phyloP scores from a whole-genome alignment of 768 basidiomycete species.

The Leccinum subgranulosum region DNA sequence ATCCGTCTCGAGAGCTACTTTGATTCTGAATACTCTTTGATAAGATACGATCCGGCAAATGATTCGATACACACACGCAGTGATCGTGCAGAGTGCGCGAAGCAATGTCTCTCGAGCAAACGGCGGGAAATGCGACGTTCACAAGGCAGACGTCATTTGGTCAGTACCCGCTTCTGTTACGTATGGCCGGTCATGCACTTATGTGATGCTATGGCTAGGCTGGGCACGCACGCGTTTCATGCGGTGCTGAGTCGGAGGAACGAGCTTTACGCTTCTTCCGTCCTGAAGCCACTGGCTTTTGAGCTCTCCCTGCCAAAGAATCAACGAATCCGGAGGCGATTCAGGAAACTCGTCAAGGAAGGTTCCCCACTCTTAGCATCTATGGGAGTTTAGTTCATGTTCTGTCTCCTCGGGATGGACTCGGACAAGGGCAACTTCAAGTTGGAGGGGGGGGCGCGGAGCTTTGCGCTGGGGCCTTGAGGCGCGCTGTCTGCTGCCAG shows the following conservation, averaged over 20 bases:
- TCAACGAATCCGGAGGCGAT: constrained; percentile 41
- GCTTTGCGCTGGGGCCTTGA: too few species aligned
- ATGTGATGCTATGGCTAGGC: constrained; percentile 43
- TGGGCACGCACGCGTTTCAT: constrained; percentile 78
- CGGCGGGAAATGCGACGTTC: constrained; percentile 41
- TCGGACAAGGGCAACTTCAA: too few species aligned
- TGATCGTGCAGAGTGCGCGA: constrained; percentile 45
- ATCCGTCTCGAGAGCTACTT: background rate
- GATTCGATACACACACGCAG: constrained; percentile 52
- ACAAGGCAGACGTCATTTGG: constrained; percentile 59
- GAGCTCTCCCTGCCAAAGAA: constrained; percentile 49
- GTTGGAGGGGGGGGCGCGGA: too few species aligned
- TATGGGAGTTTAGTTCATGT: constrained; percentile 18
- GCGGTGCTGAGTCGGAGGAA: constrained; percentile 56
- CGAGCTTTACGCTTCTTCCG: constrained; percentile 40
- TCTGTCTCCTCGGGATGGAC: background rate
- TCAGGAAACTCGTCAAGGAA: constrained; percentile 43
- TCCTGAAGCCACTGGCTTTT: constrained; percentile 48
- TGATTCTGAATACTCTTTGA: constrained; percentile 25
- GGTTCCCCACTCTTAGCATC: constrained; percentile 17
- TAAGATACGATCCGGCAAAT: constrained; percentile 57
- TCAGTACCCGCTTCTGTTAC: constrained; percentile 31
- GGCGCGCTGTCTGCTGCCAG: too few species aligned
- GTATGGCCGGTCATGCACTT: constrained; percentile 1
- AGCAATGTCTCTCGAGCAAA: constrained; percentile 38